Evolutionary conservation across 768 basidiomycete genomes (phyloP), one percentile per base, ranked within the genome.

Genomic region (Hygrocybe punicea): DNA sequence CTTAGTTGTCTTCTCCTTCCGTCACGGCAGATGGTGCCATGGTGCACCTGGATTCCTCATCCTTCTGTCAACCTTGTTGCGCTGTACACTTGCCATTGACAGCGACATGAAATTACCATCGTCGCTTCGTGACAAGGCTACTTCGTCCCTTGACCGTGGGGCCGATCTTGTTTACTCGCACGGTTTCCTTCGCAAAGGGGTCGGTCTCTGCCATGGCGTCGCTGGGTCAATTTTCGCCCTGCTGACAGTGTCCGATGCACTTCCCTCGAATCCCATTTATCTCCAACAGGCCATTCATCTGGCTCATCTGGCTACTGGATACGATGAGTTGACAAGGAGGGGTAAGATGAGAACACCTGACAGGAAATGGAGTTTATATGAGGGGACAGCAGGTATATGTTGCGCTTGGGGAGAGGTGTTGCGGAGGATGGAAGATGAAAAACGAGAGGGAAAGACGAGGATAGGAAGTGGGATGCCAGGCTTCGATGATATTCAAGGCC

Each of bases 201-300:
- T 83, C n/a, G 83, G 84, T 0, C 69, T 84, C 10, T 85, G 84
- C 62, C 83, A 85, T 59, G 84, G 84, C 4, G 74, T 80, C 5
- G 80, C 73, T 8, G 83, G 84, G 3, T 77, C 71, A n/a, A 75
- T 83, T 6, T 83, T 76, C 57, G 79, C 80, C 2, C 73, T 84
- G 9, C 72, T 85, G 19, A 75, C 80, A 0, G 76, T 73, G 1
- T 77, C 81, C 0, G 73, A 77, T 46, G 76, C 70, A 1, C 68
- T 62, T 35, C 48, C 40, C 34, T 55, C 45, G 55, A 55, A 51
- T 39, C 39, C 47, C 44, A 57, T 63, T 23, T 74, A 73, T 63
- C 69, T 81, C 34, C 47, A 61, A 17, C 71, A 75, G 40, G 81
- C 82, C 6, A 69, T 73, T 6, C 79, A 83, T 58, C 69, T 84